phyloP scores from a whole-genome alignment of 345 rosid species.

The Camelina neglecta region DNA sequence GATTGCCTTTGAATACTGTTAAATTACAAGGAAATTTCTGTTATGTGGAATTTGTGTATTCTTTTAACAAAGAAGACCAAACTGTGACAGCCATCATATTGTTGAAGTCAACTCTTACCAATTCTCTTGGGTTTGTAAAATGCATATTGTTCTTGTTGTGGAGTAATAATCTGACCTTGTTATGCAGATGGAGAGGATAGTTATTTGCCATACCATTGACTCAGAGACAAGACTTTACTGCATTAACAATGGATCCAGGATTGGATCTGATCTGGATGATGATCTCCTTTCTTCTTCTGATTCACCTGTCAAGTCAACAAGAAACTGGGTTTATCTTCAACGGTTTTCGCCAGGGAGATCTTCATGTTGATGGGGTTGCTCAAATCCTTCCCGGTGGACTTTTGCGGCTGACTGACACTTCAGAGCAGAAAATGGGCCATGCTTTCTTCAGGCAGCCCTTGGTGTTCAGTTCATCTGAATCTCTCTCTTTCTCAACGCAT shows the following conservation, averaged over 20 bases:
- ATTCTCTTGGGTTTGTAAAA: constrained; percentile 16
- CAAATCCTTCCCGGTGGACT: constrained; percentile 53
- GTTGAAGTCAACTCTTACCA: constrained; percentile 38
- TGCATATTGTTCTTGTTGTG: constrained; percentile 29
- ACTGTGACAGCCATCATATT: constrained; percentile 29
- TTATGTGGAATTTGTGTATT: constrained; percentile 20
- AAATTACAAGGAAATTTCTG: constrained; percentile 30
- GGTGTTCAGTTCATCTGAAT: constrained; percentile 44
- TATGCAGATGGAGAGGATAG: constrained; percentile 24
- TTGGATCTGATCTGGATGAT: constrained; percentile 37
- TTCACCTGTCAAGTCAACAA: constrained; percentile 42
- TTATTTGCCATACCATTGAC: constrained; percentile 17
- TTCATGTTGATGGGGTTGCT: constrained; percentile 51
- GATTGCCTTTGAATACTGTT: constrained; percentile 21
- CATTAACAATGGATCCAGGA: constrained; percentile 35
- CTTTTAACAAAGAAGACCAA: constrained; percentile 8
- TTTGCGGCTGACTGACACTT: constrained; percentile 61
- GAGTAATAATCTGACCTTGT: constrained; percentile 13
- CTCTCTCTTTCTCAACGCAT: constrained; percentile 48
- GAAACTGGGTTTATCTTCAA: constrained; percentile 50
- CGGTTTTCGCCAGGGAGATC: constrained; percentile 51
- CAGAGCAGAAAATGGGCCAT: constrained; percentile 46
- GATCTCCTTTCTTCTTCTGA: constrained; percentile 36
- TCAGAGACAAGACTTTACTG: constrained; percentile 12
- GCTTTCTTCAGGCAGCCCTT: constrained; percentile 58